Evolutionary conservation across 192 early-diverging fungal species (phyloP).

Genomic region (Dispira parvispora): DNA sequence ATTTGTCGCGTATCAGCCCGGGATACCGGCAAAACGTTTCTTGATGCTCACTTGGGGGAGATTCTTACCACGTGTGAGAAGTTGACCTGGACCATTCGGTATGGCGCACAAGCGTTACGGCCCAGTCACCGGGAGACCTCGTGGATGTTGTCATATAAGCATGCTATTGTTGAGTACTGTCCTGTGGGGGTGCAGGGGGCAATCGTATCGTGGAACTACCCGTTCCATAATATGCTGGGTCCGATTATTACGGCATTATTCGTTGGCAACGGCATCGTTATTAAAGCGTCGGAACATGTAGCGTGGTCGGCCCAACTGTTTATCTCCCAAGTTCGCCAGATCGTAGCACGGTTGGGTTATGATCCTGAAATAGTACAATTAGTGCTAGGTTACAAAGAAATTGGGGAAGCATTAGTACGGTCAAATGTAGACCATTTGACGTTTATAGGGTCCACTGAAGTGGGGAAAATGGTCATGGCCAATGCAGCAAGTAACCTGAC

Average conservation of each 20-base stretch:
- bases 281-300: conserved; percentile 73
- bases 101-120: conserved; percentile 51
- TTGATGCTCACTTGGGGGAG: conserved; percentile 74
- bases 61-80: conserved; percentile 62
- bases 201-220: conserved; percentile 81
- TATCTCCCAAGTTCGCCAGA: conserved; percentile 40
- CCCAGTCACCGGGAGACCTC: conserved; percentile 49
- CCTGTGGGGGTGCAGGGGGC: conserved; percentile 70
- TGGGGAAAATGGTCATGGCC: conserved; percentile 60
- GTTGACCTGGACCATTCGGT: conserved; percentile 59
- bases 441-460: conserved; percentile 72
- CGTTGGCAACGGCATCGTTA: conserved; percentile 68
- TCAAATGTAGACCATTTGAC: conserved; percentile 56
- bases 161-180: conserved; percentile 55
- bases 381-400: conserved; percentile 61
- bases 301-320: conserved; percentile 64
- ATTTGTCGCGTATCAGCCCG: conserved; percentile 55
- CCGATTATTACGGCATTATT: conserved; percentile 69
- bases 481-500: conserved; percentile 54
- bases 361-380: conserved; percentile 63
- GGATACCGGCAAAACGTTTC: conserved; percentile 66
- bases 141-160: conserved; percentile 58
- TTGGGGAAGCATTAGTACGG: conserved; percentile 55
- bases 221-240: conserved; percentile 61
- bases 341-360: conserved; percentile 54